phyloP scores from a whole-genome alignment of 2,329 filamentous ascomycete genomes.

The Trichoderma arundinaceum region DNA sequence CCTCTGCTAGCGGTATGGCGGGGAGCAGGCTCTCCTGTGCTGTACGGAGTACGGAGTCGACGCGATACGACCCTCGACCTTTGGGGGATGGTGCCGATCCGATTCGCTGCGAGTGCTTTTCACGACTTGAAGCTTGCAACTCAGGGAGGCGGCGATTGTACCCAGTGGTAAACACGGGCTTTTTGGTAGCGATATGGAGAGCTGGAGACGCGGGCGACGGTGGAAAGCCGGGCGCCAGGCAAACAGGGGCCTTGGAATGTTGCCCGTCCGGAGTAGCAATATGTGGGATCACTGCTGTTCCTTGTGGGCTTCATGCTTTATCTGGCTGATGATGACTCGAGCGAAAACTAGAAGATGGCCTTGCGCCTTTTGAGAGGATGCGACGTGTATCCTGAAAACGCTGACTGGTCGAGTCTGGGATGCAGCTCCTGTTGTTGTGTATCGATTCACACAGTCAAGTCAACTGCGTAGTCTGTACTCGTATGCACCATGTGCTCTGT shows the following conservation, averaged over 20 bases:
- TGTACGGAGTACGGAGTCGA: not conserved
- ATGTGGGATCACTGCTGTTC: not conserved
- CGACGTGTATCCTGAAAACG: not conserved
- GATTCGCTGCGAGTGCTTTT: not conserved
- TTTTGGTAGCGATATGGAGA: not conserved
- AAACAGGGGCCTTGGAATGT: not conserved
- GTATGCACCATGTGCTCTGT: too few relatives aligned
- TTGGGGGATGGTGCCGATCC: not conserved
- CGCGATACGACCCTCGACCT: not conserved
- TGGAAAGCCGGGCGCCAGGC: not conserved
- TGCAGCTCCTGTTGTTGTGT: too few relatives aligned
- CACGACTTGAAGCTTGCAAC: too few relatives aligned
- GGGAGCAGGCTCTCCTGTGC: too few relatives aligned
- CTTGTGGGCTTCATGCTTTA: conserved; percentile 1
- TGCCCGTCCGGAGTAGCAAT: not conserved
- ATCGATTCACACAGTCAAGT: too few relatives aligned
- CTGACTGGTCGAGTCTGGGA: too few relatives aligned
- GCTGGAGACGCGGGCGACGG: not conserved
- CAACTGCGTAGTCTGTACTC: too few relatives aligned
- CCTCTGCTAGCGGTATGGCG: not conserved
- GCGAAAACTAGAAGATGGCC: not conserved
- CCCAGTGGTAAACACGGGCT: too few relatives aligned
- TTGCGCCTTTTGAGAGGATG: not conserved
- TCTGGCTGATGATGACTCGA: not conserved
- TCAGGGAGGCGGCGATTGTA: too few relatives aligned